Percentiles rank a stretch among this genome's conserved stretches.
phyloP scores from a whole-genome alignment of 495 filamentous ascomycete genomes.

The Neurospora tetrasperma region DNA sequence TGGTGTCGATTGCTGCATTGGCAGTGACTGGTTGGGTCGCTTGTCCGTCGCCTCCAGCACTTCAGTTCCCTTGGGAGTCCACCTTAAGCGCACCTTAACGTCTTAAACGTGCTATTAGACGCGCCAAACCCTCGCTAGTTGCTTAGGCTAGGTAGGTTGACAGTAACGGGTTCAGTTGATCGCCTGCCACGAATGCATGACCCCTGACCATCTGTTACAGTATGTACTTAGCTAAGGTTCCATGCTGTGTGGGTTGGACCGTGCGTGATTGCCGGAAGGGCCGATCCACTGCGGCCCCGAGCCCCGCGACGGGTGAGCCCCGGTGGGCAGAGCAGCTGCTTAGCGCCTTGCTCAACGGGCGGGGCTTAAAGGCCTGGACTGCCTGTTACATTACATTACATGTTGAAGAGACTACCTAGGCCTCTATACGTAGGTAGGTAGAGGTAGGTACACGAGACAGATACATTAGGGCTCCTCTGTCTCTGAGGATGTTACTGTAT shows the following conservation, averaged over 20 bases:
- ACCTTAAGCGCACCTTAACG: not conserved
- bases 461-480: not conserved
- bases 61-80: not conserved
- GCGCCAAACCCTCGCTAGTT: not conserved
- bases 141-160: not conserved
- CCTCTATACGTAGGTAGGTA: no score
- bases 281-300: not conserved
- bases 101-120: not conserved
- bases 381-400: not conserved
- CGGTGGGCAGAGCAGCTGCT: not conserved
- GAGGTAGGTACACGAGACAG: no score
- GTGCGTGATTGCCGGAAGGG: not conserved
- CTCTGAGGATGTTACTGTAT: not conserved
- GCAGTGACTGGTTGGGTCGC: not conserved
- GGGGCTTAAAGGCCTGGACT: not conserved
- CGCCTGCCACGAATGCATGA: not conserved
- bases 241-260: not conserved
- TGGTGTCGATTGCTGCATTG: not conserved
- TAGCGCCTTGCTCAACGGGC: not conserved
- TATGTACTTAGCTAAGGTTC: not conserved
- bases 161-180: conserved; percentile 1
- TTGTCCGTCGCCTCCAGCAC: not conserved
- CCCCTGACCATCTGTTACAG: not conserved
- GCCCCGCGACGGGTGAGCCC: not conserved
- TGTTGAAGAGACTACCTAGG: not conserved